Base-by-base conservation (phyloP, 345 rosid species). In the Passiflora organensis region DNA sequence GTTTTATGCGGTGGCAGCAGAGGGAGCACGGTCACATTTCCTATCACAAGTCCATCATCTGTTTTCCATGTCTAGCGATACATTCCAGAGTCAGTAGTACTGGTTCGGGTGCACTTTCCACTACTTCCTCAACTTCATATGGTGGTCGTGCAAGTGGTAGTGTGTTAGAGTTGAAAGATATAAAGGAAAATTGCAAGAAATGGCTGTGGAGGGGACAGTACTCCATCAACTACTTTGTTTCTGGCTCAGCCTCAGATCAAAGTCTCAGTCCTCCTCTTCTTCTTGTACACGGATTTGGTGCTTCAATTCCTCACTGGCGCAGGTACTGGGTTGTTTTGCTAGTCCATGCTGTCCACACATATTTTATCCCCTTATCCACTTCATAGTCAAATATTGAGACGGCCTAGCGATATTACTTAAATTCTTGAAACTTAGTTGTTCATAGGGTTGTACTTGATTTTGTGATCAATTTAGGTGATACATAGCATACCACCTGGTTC, bases 251-350 rank as follows among this genome's bases (percentile, higher is more conserved):
- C 44, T 72, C 80, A 23, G 48, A 66, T 36, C 28, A 65, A 15
- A 60, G 39, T 43, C 66, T 52, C 16, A 3, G 37, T 5, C 72
- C 89, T 59, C 71, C 87, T 32, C 60, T 85, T 57, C 91, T 87
- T 50, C 91, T 85, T 42, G 84, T 91, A 56, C 97, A 87, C 49
- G 97, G 97, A 43, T 91, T 91, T 51, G 95, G 96, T 9, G 97
- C 96, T 53, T 91, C 95, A 23, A 78, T 91, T 74, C 85, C 96
- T 67, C 96, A 87, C 45, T 83, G 96, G 96, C 80, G 95, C 71
- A 85, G 91, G 96, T 84, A 34, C 14, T 2, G 12, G 6, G 20
- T 4, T 37, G 13, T n/a, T 18, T n/a, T n/a, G n/a, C n/a, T n/a
- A n/a, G n/a, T n/a, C n/a, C n/a, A n/a, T 10, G 48, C 34, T 28